Evolutionary conservation across 768 basidiomycete genomes (phyloP).

Genomic region (Leucogyrophana mollusca): DNA sequence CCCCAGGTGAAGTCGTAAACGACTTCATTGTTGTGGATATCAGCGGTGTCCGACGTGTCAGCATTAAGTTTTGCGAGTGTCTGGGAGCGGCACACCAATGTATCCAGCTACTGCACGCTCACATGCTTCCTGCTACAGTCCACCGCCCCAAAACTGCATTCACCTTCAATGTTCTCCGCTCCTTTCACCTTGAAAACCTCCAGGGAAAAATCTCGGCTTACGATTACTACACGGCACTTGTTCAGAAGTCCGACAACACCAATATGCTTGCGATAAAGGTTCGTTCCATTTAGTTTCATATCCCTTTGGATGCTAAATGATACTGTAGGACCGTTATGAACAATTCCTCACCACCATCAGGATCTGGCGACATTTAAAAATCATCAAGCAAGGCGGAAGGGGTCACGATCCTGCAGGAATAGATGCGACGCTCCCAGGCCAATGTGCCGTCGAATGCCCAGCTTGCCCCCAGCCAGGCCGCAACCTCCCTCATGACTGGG

Average conservation of each 20-base stretch:
- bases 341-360: constrained; percentile 17
- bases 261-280: constrained; percentile 19
- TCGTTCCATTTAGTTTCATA: not conserved
- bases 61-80: too few species aligned
- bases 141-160: constrained; percentile 27
- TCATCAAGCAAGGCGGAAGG: constrained; percentile 11
- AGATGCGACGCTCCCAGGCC: constrained; percentile 14
- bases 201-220: constrained; percentile 25
- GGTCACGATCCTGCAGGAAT: constrained; percentile 6
- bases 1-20: too few species aligned
- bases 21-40: too few species aligned
- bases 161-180: constrained; percentile 15
- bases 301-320: constrained; percentile 5
- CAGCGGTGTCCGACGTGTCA: too few species aligned
- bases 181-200: constrained; percentile 21
- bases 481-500: constrained; percentile 25
- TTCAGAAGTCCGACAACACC: constrained; percentile 22
- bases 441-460: constrained; percentile 28
- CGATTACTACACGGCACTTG: constrained; percentile 29
- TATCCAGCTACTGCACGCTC: constrained; percentile 14
- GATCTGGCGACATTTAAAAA: constrained; percentile 8
- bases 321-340: constrained; percentile 32
- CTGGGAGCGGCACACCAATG: not conserved
- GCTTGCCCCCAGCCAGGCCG: constrained; percentile 33
- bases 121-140: constrained; percentile 31